These are phyloP conservation scores for Neoconidiobolus thromboides DNA, from an alignment of 371 early-diverging fungal species.

Conservation along the genomic window DNA sequence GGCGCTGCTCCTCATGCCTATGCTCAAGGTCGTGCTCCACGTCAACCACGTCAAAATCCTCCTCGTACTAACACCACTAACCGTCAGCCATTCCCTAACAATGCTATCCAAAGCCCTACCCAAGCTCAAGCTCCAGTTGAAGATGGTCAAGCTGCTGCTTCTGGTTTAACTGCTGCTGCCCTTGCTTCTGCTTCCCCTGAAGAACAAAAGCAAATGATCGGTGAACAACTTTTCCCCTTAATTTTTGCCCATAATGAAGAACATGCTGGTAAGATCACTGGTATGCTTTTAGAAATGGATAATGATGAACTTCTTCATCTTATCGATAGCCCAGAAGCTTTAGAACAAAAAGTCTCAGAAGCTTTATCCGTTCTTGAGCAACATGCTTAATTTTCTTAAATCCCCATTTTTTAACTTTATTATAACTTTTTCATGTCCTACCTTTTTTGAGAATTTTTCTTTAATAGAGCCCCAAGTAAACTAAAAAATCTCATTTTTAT, in stretches of 20 bases:
- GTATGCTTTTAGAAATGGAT: slow-evolving; percentile 97
- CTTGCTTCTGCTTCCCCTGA: slow-evolving; percentile 66
- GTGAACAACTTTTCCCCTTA: slow-evolving; percentile 82
- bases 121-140: slow-evolving; percentile 22
- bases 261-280: slow-evolving; percentile 91
- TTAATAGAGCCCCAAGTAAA: too few relatives aligned
- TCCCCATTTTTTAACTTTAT: too few relatives aligned
- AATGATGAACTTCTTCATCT: slow-evolving; percentile 78
- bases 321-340: slow-evolving; percentile 53
- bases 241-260: slow-evolving; percentile 37
- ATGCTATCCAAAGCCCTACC: slow-evolving; percentile 16
- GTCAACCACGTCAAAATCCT: slow-evolving; percentile 7
- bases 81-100: slow-evolving; percentile 12
- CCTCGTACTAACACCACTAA: slow-evolving; percentile 10
- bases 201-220: slow-evolving; percentile 85
- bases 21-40: slow-evolving; percentile 2
- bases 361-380: slow-evolving; percentile 71
- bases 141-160: slow-evolving; percentile 34
- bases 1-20: background rate
- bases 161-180: slow-evolving; percentile 43
- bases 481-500: too few relatives aligned
- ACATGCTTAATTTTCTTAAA: slow-evolving; percentile 15
- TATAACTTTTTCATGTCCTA: too few relatives aligned
- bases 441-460: too few relatives aligned
- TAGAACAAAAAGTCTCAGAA: slow-evolving; percentile 53